Base-by-base conservation (phyloP, 306 rosid species). In the Adenanthera pavonina region DNA sequence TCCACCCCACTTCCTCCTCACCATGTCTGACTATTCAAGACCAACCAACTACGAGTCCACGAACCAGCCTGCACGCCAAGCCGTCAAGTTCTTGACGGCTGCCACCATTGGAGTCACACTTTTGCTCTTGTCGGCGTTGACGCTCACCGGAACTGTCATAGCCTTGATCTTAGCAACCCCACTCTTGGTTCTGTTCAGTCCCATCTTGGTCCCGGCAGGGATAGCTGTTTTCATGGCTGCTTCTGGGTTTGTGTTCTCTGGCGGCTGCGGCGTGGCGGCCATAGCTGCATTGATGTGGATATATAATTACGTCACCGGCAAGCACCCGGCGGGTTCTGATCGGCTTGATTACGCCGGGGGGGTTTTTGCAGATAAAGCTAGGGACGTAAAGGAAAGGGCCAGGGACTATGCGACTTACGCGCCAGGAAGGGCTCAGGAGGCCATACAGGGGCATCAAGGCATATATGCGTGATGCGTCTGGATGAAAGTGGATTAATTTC, bases 91-190 rank as follows among this genome's bases (percentile, higher is more conserved):
- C 84, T 13, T 86, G 62, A 89, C 90, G 1, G 90, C 95, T 38
- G 81, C 76, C 3, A 82, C 88, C 3, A 82, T 91, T 34, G 95
- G 92, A 30, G 69, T 83, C 52, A 30, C 91, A 33, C 88, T 91
- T 57, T 77, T 89, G 78, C 67, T 85, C 85, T 38, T 91, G 64
- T 83, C 90, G 10, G 89, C 84, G 2, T 69, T 89, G 30, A 83
- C 85, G 36, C 88, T 89, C 33, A 88, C 92, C 56, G 92, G 88
- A 3, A 86, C 93, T 12, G 86, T 89, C 77, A 88, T 89, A 30
- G 86, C 82, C 4, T 74, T 89, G 80, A 69, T 89, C 85, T 25
- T 85, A 69, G 87, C 89, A 64, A 88, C 93, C 11, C 92, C 96
- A 1, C 78, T 89, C 51, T 65, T 89, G 38, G 89, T 91, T 81